These are phyloP conservation scores for Sisymbrium altissimum DNA, from an alignment of 345 rosid species.

Conservation along the genomic window DNA sequence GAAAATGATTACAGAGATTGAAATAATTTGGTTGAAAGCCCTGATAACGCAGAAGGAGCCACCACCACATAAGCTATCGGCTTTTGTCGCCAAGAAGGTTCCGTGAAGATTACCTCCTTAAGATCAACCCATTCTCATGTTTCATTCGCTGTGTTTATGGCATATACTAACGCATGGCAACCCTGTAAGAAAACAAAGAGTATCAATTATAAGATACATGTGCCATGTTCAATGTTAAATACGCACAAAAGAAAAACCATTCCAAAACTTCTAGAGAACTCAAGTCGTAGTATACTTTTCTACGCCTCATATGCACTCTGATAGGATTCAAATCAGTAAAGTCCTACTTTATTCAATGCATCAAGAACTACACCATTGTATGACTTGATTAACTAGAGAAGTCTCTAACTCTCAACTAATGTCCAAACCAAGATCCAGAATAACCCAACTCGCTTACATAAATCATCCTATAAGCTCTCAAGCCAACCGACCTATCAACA, in stretches of 20 bases:
- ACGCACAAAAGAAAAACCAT: not conserved
- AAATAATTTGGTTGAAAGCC: too few relatives aligned
- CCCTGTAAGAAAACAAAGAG: constrained; percentile 47
- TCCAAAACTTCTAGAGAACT: not conserved
- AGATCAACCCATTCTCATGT: constrained; percentile 98
- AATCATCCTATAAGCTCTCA: not conserved
- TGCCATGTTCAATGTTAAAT: not conserved
- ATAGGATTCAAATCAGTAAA: not conserved
- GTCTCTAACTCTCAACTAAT: not conserved
- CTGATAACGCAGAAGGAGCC: too few relatives aligned
- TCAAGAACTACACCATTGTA: not conserved
- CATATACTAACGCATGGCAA: constrained; percentile 83
- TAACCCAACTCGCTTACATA: not conserved
- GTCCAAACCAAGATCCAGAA: not conserved
- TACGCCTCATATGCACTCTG: not conserved
- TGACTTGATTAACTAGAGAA: not conserved
- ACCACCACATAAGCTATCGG: too few relatives aligned
- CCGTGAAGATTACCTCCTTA: constrained; percentile 60
- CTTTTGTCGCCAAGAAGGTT: too few relatives aligned
- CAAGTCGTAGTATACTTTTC: not conserved
- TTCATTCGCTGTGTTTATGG: constrained; percentile 53
- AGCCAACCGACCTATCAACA: not conserved
- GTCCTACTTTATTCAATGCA: not conserved
- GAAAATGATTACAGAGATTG: too few relatives aligned
- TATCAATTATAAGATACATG: not conserved